Evolutionary conservation across 352 stramenopile genomes (phyloP).

Genomic region (Pythium aristosporum): DNA sequence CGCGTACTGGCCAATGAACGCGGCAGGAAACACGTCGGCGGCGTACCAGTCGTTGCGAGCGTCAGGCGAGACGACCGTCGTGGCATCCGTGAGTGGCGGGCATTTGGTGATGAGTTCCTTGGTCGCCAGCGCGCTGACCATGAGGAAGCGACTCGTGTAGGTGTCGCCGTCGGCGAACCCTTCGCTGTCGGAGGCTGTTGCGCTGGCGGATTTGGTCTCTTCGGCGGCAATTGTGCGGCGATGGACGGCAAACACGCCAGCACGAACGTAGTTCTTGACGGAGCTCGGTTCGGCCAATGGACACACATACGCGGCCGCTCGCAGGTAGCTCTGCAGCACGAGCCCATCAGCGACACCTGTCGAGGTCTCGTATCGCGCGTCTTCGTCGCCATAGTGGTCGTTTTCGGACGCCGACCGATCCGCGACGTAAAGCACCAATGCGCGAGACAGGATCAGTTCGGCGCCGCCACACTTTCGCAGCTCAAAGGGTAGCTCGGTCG

Average conservation of each 20-base stretch:
- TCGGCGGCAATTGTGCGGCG: conserved; percentile 7
- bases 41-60: conserved; percentile 63
- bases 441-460: conserved; percentile 49
- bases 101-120: conserved; percentile 67
- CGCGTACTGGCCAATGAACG: conserved; percentile 75
- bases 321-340: conserved; percentile 71
- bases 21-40: conserved; percentile 63
- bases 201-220: background rate
- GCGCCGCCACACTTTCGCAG: conserved; percentile 63
- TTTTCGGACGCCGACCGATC: conserved; percentile 63
- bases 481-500: conserved; percentile 67
- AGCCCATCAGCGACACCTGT: conserved; percentile 50
- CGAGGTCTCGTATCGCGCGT: conserved; percentile 42
- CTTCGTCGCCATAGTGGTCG: conserved; percentile 67
- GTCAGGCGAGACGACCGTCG: conserved; percentile 37
- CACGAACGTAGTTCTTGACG: conserved; percentile 57
- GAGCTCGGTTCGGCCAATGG: conserved; percentile 46
- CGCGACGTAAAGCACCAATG: conserved; percentile 61
- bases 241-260: conserved; percentile 63
- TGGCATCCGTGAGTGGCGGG: conserved; percentile 43
- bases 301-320: conserved; percentile 71
- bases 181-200: background rate
- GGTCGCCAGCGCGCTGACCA: conserved; percentile 69
- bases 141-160: conserved; percentile 61
- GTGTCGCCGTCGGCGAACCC: conserved; percentile 17